Conservation (phyloP, 1,139 yeast species). For the Saccharomycopsis crataegensis region DNA sequence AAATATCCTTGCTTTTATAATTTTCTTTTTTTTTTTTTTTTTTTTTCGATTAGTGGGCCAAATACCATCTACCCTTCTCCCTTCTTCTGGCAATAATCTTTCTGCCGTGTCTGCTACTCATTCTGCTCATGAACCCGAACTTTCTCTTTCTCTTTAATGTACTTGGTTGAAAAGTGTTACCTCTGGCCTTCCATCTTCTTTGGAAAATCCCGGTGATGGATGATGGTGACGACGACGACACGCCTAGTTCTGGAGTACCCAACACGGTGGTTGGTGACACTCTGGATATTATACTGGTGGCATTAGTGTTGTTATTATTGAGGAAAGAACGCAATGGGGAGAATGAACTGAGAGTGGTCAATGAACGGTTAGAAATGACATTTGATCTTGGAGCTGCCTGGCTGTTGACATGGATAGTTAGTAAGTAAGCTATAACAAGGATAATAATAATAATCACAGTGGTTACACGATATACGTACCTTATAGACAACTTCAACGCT, state of each 20-base stretch:
- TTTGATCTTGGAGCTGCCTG: neutral
- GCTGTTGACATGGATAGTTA: neutral
- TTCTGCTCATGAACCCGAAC: constrained; percentile 85
- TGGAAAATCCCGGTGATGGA: constrained; percentile 35
- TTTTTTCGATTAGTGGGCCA: constrained; percentile 50
- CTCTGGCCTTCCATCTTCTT: constrained; percentile 79
- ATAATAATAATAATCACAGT: neutral
- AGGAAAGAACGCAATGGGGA: constrained; percentile 17
- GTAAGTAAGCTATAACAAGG: neutral
- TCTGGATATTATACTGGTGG: constrained; percentile 10
- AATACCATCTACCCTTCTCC: constrained; percentile 90
- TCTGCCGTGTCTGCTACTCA: constrained; percentile 70
- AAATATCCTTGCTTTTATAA: neutral
- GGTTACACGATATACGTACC: neutral
- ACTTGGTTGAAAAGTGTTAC: constrained; percentile 92
- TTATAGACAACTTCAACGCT: neutral
- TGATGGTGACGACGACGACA: constrained; percentile 2
- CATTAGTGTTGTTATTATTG: constrained; percentile 13
- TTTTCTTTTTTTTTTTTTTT: neutral
- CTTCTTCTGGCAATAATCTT: constrained; percentile 71
- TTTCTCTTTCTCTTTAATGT: constrained; percentile 85
- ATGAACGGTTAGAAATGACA: constrained; percentile 19
- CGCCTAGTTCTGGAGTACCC: constrained; percentile 1
- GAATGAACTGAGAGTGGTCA: constrained; percentile 15
- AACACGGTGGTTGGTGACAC: constrained; percentile 2